phyloP scores from a whole-genome alignment of 495 filamentous ascomycete genomes.

The Glutinoglossum americanum region DNA sequence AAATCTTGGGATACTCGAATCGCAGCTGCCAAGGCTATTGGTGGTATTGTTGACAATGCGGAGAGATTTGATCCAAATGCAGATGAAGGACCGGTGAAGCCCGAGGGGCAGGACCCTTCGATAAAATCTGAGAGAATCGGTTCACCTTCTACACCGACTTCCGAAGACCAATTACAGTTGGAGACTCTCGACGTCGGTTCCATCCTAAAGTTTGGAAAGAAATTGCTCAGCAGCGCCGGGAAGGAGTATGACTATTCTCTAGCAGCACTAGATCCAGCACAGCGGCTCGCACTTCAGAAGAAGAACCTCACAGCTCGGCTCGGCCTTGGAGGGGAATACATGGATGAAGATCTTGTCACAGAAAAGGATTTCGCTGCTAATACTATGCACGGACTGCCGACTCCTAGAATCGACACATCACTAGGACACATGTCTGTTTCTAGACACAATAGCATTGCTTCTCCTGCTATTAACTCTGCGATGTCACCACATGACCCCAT shows the following conservation, averaged over 20 bases:
- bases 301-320: conserved; percentile 66
- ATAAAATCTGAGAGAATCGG: conserved; percentile 12
- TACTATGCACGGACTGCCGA: background rate
- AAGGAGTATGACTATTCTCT: conserved; percentile 69
- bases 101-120: background rate
- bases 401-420: conserved; percentile 15
- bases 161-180: conserved; percentile 43
- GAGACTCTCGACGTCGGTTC: conserved; percentile 54
- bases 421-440: conserved; percentile 15
- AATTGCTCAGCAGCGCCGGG: conserved; percentile 57
- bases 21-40: conserved; percentile 79
- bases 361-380: conserved; percentile 34
- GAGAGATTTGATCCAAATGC: conserved; percentile 72
- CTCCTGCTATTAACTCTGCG: conserved; percentile 19
- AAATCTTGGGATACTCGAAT: conserved; percentile 91
- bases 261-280: conserved; percentile 56
- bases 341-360: conserved; percentile 59
- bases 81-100: conserved; percentile 25
- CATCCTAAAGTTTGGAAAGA: conserved; percentile 62
- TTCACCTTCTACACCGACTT: conserved; percentile 11
- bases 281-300: conserved; percentile 67
- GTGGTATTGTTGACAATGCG: conserved; percentile 78
- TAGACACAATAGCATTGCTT: conserved; percentile 25
- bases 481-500: conserved; percentile 22
- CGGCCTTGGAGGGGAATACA: conserved; percentile 65